Evolutionary conservation across 1,139 yeast genomes (phyloP), one percentile per base, ranked within the genome.

Genomic region (Kodamaea arcana): DNA sequence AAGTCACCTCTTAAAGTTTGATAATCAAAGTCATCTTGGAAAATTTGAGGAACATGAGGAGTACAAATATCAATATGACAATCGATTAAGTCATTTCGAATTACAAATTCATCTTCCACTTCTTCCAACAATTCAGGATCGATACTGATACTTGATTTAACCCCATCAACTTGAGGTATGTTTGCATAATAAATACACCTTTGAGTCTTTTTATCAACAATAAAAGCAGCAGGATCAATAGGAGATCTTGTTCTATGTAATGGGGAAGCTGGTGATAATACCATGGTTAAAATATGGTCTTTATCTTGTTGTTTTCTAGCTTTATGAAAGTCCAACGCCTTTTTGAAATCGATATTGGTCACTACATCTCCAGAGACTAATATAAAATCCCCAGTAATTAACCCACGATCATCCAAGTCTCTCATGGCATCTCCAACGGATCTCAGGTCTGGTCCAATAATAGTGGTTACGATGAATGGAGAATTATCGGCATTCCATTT

Each of bases 361-460:
- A 92, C 90, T 20, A 92, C 94, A 56, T 92, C 98, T 39, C 98
- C 98, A 12, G 94, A 80, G 27, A 94, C 85, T 29, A 92, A 70
- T 41, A 94, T 65, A 51, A 92, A 92, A 60, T 92, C 99, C 11
- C 94, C 87, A 3, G 85, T 77, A 37, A 92, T 86, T 40, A 90
- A 64, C 2, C 97, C 96, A 52, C 95, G 73, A 42, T 86, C 82
- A 58, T 92, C 98, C 43, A 92, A 67, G 55, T 90, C 97, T 57
- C 98, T 75, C 94, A 92, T 83, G 21, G 95, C 95, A 64, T 92
- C 98, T 45, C 98, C 98, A 4, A 90, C 94, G 14, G 95, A 85
- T 56, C 90, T 69, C 12, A 94, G 81, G 56, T 90, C 97, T 29
- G 88, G 77, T n/a, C 94, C 78, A 69, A 85, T 75, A 34, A 92